phyloP scores from a whole-genome alignment of 805 yeast genomes.

The Lachancea waltii region DNA sequence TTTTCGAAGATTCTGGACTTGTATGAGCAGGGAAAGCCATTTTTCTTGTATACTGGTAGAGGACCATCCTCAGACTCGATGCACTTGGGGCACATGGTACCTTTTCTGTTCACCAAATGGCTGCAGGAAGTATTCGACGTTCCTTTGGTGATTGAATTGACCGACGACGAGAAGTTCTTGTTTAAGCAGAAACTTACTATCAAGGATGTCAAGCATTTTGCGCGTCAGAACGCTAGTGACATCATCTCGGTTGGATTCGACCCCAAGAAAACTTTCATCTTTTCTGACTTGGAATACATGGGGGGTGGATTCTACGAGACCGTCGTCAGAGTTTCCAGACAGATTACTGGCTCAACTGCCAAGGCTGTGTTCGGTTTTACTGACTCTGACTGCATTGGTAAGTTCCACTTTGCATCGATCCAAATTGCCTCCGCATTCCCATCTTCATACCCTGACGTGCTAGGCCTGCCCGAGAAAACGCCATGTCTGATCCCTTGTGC shows the following conservation, averaged over 20 bases:
- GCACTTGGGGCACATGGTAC: constrained; percentile 97
- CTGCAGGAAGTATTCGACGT: constrained; percentile 95
- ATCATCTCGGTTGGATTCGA: constrained; percentile 92
- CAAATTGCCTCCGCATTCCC: constrained; percentile 97
- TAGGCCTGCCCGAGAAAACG: constrained; percentile 80
- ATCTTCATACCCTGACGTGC: constrained; percentile 88
- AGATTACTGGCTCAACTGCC: constrained; percentile 95
- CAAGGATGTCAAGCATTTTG: constrained; percentile 76
- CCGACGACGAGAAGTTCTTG: constrained; percentile 95
- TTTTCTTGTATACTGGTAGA: constrained; percentile 93
- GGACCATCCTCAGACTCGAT: constrained; percentile 93
- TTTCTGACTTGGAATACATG: constrained; percentile 90
- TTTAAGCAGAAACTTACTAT: constrained; percentile 88
- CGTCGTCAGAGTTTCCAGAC: constrained; percentile 86
- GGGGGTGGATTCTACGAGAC: constrained; percentile 91
- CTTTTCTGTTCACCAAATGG: constrained; percentile 95
- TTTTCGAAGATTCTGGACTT: constrained; percentile 70
- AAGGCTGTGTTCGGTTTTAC: constrained; percentile 94
- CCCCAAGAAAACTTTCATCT: constrained; percentile 89
- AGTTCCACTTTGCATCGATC: constrained; percentile 88
- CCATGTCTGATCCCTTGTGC: constrained; percentile 98
- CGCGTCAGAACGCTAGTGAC: constrained; percentile 82
- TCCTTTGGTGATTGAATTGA: constrained; percentile 87
- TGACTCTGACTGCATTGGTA: constrained; percentile 93
- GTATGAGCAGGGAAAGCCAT: constrained; percentile 92